A percentile compares a stretch with the other conserved stretches of the same genome.
These are phyloP conservation scores for Cyberlindnera amylophila DNA, from an alignment of 805 yeast species.

Conservation along the genomic window DNA sequence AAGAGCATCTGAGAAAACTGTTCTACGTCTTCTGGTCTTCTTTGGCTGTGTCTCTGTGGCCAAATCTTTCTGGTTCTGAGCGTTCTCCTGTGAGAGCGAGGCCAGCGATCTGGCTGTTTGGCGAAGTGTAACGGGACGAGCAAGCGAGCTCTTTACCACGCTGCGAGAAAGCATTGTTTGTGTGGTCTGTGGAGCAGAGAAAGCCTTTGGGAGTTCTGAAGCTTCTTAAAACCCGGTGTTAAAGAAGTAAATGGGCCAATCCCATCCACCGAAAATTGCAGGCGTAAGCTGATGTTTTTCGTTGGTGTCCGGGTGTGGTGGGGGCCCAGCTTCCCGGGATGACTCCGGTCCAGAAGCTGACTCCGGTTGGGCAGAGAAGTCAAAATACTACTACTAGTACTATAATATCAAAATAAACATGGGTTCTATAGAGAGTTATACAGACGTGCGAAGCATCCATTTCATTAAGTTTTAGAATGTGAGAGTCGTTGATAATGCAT, in stretches of 20 bases:
- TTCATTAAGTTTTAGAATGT: too few species aligned
- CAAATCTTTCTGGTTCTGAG: conserved; percentile 3
- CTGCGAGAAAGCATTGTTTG: conserved; percentile 3
- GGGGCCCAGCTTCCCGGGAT: conserved; percentile 9
- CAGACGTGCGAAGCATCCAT: too few species aligned
- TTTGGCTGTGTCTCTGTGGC: conserved; percentile 17
- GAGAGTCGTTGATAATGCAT: too few species aligned
- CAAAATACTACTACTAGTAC: too few species aligned
- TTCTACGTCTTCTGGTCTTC: conserved; percentile 42
- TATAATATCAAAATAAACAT: too few species aligned
- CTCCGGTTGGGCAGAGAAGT: conserved; percentile 3
- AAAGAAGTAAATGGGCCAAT: conserved; percentile 2
- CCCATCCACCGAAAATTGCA: conserved; percentile 6
- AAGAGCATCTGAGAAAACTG: conserved; percentile 64
- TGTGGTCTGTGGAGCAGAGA: neutral
- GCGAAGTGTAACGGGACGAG: conserved; percentile 3
- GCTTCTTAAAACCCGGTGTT: too few species aligned
- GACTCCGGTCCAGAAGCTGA: neutral
- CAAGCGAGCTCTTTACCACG: conserved; percentile 6
- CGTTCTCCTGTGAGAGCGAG: conserved; percentile 10
- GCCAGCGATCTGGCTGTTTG: conserved; percentile 14
- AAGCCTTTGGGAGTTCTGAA: too few species aligned
- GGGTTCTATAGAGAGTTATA: too few species aligned
- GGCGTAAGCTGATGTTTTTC: conserved; percentile 7
- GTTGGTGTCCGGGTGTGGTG: conserved; percentile 12